Base-by-base conservation (phyloP, 148 eudicot genomes). In the Rhododendron henanense region DNA sequence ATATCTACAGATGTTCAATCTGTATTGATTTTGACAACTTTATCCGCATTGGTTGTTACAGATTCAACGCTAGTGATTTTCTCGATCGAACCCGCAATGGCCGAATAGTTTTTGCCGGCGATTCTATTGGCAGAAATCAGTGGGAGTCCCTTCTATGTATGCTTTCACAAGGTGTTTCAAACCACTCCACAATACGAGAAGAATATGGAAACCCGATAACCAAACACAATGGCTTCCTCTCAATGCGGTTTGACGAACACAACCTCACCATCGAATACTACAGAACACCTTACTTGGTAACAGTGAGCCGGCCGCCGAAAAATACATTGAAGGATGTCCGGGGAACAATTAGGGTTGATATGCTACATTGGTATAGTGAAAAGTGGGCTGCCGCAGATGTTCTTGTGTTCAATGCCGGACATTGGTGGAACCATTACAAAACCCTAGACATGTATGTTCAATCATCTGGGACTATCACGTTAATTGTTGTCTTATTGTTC, bases 391-490 rank as follows among this genome's bases (percentile, higher is more conserved):
- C 91, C 35, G 98, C 94, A 9, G 86, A 92, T 79, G 81, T 88
- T 76, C 87, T 88, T 19, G 83, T 91, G 4, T 91, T 91, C 87
- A 89, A 85, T 21, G 84, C 91, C 8, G 96, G 96, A 8, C 98
- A 96, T 35, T 96, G 98, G 98, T 94, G 98, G 98, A 94, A 93
- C 85, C 77, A 89, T 6, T 95, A 90, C 44, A 96, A 96, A 87
- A 96, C 98, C 0, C 11, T 79, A 7, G 89, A 89, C 41, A 63
- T 86, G 98, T 96, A 92, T 8, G 93, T 33, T 15, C 76, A 28
- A 44, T 4, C 51, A 78, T 48, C 51, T 48, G 51, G 51, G 51
- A 48, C 11, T 10, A 48, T 48, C 51, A 48, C 13, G 51, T 48
- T 48, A 9, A 48, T 48, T 41, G 6, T 41, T 41, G 45, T 41